Conservation (phyloP, 306 rosid species). For the Lablab purpureus region DNA sequence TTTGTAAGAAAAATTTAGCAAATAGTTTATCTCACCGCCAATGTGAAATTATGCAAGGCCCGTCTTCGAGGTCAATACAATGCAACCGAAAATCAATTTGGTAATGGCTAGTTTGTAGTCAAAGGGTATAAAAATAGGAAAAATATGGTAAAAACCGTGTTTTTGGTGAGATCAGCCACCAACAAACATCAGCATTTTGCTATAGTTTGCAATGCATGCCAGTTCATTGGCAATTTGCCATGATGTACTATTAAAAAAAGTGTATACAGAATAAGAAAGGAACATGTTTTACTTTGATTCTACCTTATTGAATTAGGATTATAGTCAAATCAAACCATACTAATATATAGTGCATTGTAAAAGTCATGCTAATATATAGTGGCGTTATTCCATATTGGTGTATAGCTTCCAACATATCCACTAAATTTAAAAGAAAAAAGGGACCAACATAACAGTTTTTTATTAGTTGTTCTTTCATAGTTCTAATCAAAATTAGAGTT, state of each 20-base stretch:
- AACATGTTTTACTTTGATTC: background rate
- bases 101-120: slow-evolving; percentile 30
- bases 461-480: no score
- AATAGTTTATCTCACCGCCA: background rate
- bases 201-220: slow-evolving; percentile 44
- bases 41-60: slow-evolving; percentile 15
- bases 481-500: no score
- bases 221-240: slow-evolving; percentile 48
- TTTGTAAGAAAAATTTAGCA: background rate
- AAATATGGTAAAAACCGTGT: slow-evolving; percentile 67
- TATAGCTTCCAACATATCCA: background rate
- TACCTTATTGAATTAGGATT: background rate
- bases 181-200: slow-evolving; percentile 36
- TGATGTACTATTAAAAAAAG: background rate
- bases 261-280: slow-evolving; percentile 10
- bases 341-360: background rate
- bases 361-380: background rate
- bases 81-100: slow-evolving; percentile 19
- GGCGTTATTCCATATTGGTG: slow-evolving; percentile 22
- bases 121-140: slow-evolving; percentile 43
- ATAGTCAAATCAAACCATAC: background rate
- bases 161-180: slow-evolving; percentile 59
- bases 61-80: slow-evolving; percentile 19
- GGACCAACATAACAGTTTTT: no score
- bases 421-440: background rate